phyloP scores from a whole-genome alignment of 257 asterid species.

The Rehmannia glutinosa region DNA sequence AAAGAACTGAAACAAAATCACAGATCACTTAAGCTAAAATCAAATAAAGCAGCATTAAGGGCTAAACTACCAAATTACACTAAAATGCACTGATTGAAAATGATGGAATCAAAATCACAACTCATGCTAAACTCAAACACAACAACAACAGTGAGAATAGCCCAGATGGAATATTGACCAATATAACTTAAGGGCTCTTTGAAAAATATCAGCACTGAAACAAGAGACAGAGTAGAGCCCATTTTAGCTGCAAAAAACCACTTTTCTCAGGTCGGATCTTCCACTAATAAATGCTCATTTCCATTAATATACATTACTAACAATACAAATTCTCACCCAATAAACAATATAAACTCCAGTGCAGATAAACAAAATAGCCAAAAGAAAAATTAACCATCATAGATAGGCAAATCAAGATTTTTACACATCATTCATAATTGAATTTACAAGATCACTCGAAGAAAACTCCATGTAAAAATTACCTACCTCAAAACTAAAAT shows the following conservation, averaged over 20 bases:
- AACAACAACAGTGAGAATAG: conserved; percentile 80
- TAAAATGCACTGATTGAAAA: not conserved
- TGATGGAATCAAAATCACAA: not conserved
- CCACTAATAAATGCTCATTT: too few relatives aligned
- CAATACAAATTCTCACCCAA: too few relatives aligned
- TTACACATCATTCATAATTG: too few relatives aligned
- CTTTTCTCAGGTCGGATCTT: conserved; percentile 60
- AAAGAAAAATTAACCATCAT: too few relatives aligned
- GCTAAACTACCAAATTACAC: not conserved
- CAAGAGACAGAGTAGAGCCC: conserved; percentile 55
- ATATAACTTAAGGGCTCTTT: conserved; percentile 54
- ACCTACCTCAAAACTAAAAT: too few relatives aligned
- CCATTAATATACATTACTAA: too few relatives aligned
- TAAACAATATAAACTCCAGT: too few relatives aligned
- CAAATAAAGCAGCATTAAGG: conserved; percentile 24
- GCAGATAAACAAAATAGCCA: too few relatives aligned
- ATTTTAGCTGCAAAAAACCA: conserved; percentile 58
- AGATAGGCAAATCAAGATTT: too few relatives aligned
- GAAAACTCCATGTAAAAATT: too few relatives aligned
- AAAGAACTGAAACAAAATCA: not conserved
- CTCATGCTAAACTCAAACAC: conserved; percentile 83
- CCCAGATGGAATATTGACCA: conserved; percentile 58
- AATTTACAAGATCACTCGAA: too few relatives aligned
- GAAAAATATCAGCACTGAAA: conserved; percentile 57
- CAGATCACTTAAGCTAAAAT: not conserved